Evolutionary conservation across 805 yeast species (phyloP).

Genomic region (Kodamaea leandrae): DNA sequence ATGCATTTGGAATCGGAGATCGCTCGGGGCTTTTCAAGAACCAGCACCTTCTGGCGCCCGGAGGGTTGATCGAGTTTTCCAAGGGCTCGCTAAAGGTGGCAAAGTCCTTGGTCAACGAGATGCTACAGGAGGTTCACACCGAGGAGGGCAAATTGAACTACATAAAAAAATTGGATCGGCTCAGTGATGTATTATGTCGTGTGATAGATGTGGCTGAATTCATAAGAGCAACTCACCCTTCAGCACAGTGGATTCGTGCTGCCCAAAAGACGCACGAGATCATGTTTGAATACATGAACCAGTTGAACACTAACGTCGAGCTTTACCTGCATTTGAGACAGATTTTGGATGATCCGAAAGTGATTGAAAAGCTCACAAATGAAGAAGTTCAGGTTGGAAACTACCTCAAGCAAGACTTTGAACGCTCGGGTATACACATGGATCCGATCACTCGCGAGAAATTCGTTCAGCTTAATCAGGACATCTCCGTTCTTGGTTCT

Average conservation of each 20-base stretch:
- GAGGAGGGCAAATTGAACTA: slow-evolving; percentile 46
- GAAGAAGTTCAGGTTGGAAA: slow-evolving; percentile 86
- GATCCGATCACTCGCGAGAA: slow-evolving; percentile 58
- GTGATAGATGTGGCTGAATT: slow-evolving; percentile 94
- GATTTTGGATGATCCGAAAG: slow-evolving; percentile 46
- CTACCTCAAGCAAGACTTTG: slow-evolving; percentile 78
- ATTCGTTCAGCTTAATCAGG: slow-evolving; percentile 76
- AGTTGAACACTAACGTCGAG: slow-evolving; percentile 77
- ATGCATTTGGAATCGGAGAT: too few species aligned
- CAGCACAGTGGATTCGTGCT: slow-evolving; percentile 61
- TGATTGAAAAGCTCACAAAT: slow-evolving; percentile 40
- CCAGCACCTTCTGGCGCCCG: slow-evolving; percentile 63
- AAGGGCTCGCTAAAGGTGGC: slow-evolving; percentile 64
- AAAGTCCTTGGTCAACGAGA: slow-evolving; percentile 53
- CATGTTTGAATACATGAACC: slow-evolving; percentile 92
- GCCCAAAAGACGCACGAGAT: slow-evolving; percentile 87
- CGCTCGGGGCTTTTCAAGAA: slow-evolving; percentile 71
- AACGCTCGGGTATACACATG: slow-evolving; percentile 86
- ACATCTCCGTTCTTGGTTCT: slow-evolving; percentile 79
- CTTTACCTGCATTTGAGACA: slow-evolving; percentile 58
- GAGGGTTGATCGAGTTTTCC: slow-evolving; percentile 69
- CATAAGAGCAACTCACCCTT: slow-evolving; percentile 84
- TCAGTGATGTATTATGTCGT: slow-evolving; percentile 85
- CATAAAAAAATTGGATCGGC: slow-evolving; percentile 67
- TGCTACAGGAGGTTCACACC: slow-evolving; percentile 44